A percentile compares a stretch with the other conserved stretches of the same genome.
These are phyloP conservation scores for Hanseniaspora gamundiae DNA, from an alignment of 1,139 yeast genomes.

Conservation along the genomic window DNA sequence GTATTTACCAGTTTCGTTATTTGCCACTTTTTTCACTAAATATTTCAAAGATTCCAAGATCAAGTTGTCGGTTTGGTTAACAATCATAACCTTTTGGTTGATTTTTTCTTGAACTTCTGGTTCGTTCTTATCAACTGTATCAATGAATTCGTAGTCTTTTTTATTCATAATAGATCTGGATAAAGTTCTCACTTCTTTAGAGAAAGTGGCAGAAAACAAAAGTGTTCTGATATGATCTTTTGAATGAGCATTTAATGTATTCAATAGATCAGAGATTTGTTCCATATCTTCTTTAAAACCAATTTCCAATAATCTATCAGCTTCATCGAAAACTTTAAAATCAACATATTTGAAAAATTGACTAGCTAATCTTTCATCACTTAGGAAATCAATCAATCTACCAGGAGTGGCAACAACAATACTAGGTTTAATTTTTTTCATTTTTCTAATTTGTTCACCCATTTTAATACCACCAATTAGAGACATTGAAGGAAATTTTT, in stretches of 20 bases:
- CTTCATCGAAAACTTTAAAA: constrained; percentile 75
- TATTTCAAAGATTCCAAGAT: constrained; percentile 43
- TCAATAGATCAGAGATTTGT: constrained; percentile 40
- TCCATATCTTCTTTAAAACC: constrained; percentile 60
- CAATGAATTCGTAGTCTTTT: constrained; percentile 50
- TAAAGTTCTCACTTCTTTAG: constrained; percentile 48
- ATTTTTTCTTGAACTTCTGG: constrained; percentile 72
- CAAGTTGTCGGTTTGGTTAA: constrained; percentile 38
- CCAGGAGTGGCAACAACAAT: constrained; percentile 90
- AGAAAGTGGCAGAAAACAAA: constrained; percentile 83
- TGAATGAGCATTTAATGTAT: constrained; percentile 28
- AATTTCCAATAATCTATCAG: constrained; percentile 68
- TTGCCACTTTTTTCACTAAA: constrained; percentile 25
- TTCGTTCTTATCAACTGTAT: constrained; percentile 65
- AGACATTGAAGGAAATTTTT: constrained; percentile 27
- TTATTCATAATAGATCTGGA: constrained; percentile 54
- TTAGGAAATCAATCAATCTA: constrained; percentile 52
- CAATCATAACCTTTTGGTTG: constrained; percentile 47
- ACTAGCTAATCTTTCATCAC: constrained; percentile 32
- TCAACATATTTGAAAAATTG: constrained; percentile 41
- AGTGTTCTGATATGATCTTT: constrained; percentile 41
- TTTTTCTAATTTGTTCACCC: constrained; percentile 26
- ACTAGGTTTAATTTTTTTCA: constrained; percentile 27
- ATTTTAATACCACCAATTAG: constrained; percentile 42
- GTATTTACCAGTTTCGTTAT: constrained; percentile 45